Base-by-base conservation (phyloP, 2,329 filamentous ascomycete species). In the Beauveria bassiana region DNA sequence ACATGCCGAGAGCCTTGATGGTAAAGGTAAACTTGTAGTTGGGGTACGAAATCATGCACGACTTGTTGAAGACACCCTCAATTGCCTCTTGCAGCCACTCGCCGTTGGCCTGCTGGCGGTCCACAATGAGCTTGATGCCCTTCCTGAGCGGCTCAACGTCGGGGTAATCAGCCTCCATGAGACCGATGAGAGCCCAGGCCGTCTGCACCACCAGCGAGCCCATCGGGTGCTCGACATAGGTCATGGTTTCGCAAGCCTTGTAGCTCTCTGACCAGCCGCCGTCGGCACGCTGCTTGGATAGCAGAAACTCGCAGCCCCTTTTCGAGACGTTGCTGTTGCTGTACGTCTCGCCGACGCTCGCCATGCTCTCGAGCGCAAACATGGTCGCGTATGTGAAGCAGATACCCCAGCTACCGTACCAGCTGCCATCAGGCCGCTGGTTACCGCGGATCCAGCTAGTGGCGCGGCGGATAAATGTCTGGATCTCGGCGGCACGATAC, bases 11-110 rank as follows among this genome's bases (percentile, higher is more conserved):
- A 2, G 95, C 95, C 77, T 96, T 96, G 72, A 98, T 89, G 1
- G 93, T 87, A 75, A 97, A 99, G 62, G 89, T 90, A 73, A 96
- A 95, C 79, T 98, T 99, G 81, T 99, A 99, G 79, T 99, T 99
- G 49, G 93, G 93, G 71, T 99, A 99, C 0, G 91, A 95, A 66
- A 99, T 99, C 91, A 97, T 98, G 80, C 93, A 98, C 70, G 88
- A 95, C 79, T 97, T 96, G 77, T 99, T 99, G 77, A 99, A 99
- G 12, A 99, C 95, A 2, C 95, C 95, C 74, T 99, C 95, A 68
- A 99, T 98, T 1, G 89, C 88, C 74, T 98, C 95, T 72, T 97
- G 93, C 66, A 90, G 72, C 95, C 95, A 99, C 77, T 97, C 93
- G 40, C 95, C 95, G 70, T 96, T 96, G 3, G 79, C 72, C 73